phyloP scores from a whole-genome alignment of 2,329 filamentous ascomycete genomes.

The Endocalyx cinctus region DNA sequence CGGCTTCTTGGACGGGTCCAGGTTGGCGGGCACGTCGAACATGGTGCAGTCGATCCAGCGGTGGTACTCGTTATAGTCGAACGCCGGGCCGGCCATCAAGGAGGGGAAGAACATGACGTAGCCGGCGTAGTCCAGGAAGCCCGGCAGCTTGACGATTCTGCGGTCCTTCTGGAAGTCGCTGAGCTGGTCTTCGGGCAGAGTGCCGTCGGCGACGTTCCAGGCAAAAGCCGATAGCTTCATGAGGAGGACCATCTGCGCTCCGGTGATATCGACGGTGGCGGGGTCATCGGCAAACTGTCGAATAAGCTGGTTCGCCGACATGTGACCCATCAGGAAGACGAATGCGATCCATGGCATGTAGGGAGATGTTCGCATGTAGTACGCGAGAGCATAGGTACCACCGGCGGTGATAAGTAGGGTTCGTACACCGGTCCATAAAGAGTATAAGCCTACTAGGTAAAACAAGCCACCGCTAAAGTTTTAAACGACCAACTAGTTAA shows the following conservation, averaged over 20 bases:
- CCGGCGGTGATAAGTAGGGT: slow-evolving; percentile 76
- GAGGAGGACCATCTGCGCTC: slow-evolving; percentile 94
- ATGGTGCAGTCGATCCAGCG: slow-evolving; percentile 91
- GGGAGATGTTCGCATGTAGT: slow-evolving; percentile 70
- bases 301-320: slow-evolving; percentile 83
- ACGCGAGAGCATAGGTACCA: slow-evolving; percentile 78
- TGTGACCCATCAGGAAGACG: slow-evolving; percentile 89
- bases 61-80: slow-evolving; percentile 90
- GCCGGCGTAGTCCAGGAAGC: slow-evolving; percentile 74
- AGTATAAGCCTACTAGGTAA: slow-evolving; percentile 89
- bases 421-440: slow-evolving; percentile 79
- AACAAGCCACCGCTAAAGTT: slow-evolving; percentile 64
- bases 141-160: slow-evolving; percentile 69
- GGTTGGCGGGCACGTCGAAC: slow-evolving; percentile 78
- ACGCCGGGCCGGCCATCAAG: slow-evolving; percentile 83
- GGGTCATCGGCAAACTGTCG: slow-evolving; percentile 69
- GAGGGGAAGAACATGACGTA: slow-evolving; percentile 96
- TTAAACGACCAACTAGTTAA: too few relatives aligned
- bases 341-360: slow-evolving; percentile 99
- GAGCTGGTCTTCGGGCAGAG: slow-evolving; percentile 72
- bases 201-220: slow-evolving; percentile 96
- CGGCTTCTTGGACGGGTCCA: slow-evolving; percentile 81
- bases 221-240: slow-evolving; percentile 98
- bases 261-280: slow-evolving; percentile 77
- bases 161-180: slow-evolving; percentile 82